These are phyloP conservation scores for Komagataella ulmi DNA, from an alignment of 805 yeast genomes.

Conservation along the genomic window DNA sequence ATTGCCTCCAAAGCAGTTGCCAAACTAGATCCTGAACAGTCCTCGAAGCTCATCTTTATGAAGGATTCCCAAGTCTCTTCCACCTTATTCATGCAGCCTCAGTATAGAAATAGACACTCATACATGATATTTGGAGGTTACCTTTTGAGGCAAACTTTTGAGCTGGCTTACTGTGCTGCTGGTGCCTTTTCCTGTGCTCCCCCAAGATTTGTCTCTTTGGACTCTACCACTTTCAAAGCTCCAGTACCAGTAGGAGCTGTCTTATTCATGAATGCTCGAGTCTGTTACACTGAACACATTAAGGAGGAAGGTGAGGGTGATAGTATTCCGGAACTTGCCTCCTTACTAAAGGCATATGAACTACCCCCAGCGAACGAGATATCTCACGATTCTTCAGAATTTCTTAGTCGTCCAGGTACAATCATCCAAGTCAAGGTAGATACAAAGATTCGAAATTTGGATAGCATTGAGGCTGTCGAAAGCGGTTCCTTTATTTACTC, in stretches of 20 bases:
- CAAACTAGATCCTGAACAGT: slow-evolving; percentile 20
- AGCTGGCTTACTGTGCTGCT: slow-evolving; percentile 84
- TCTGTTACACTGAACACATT: slow-evolving; percentile 77
- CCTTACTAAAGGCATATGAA: slow-evolving; percentile 30
- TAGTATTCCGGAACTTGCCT: slow-evolving; percentile 11
- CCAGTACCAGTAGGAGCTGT: slow-evolving; percentile 97
- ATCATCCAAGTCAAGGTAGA: slow-evolving; percentile 83
- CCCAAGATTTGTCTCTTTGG: slow-evolving; percentile 83
- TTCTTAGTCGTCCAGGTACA: slow-evolving; percentile 69
- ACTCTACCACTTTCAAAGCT: slow-evolving; percentile 80
- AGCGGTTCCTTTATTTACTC: slow-evolving; percentile 86
- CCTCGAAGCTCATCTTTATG: slow-evolving; percentile 51
- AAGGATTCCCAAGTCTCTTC: slow-evolving; percentile 57
- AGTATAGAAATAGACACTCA: slow-evolving; percentile 87
- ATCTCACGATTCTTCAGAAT: slow-evolving; percentile 37
- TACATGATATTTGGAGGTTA: slow-evolving; percentile 95
- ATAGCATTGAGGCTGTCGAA: slow-evolving; percentile 44
- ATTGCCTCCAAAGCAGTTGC: slow-evolving; percentile 24
- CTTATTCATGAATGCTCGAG: slow-evolving; percentile 65
- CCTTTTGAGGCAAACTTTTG: slow-evolving; percentile 82
- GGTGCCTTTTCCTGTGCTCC: slow-evolving; percentile 78
- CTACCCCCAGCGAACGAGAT: slow-evolving; percentile 45
- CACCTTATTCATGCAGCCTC: slow-evolving; percentile 90
- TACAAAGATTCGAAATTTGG: slow-evolving; percentile 60
- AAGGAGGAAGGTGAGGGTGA: slow-evolving; percentile 21